Conservation (phyloP, 2,329 filamentous ascomycete genomes). For the Exserohilum turcica region DNA sequence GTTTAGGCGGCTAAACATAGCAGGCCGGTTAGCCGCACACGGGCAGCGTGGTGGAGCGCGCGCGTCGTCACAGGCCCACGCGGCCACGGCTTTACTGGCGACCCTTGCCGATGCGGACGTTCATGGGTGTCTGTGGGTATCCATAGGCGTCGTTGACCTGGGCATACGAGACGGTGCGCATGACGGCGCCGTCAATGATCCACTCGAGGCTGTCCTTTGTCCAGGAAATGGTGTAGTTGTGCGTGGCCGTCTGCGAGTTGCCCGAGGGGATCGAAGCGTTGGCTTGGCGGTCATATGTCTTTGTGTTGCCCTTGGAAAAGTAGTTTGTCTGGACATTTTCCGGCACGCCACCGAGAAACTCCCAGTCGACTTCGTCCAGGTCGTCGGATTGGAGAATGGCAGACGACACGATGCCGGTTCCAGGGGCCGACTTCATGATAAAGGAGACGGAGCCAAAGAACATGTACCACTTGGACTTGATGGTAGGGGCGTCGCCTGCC, state of each 20-base stretch:
- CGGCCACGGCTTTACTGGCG: conserved; percentile 7
- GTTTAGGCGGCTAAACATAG: background rate
- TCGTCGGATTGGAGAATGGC: conserved; percentile 85
- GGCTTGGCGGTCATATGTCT: conserved; percentile 69
- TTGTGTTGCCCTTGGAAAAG: conserved; percentile 58
- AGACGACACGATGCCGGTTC: conserved; percentile 76
- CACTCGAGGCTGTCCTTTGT: conserved; percentile 67
- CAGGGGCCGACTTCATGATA: conserved; percentile 74
- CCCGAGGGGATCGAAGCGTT: conserved; percentile 57
- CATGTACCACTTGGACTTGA: conserved; percentile 81
- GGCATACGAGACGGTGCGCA: conserved; percentile 64
- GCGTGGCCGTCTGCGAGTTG: conserved; percentile 58
- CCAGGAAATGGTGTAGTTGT: conserved; percentile 74
- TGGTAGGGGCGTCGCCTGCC: conserved; percentile 63
- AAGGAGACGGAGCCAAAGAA: conserved; percentile 84
- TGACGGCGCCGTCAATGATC: conserved; percentile 68
- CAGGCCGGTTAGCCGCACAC: background rate
- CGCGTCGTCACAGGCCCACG: conserved; percentile 5
- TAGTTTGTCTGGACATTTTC: conserved; percentile 73
- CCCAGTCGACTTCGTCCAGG: conserved; percentile 87
- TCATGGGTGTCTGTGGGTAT: conserved; percentile 78
- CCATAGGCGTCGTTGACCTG: conserved; percentile 59
- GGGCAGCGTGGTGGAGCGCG: background rate
- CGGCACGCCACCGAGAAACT: conserved; percentile 72
- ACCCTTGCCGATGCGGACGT: conserved; percentile 50